Evolutionary conservation across 441 rosid species (phyloP).

Genomic region (Croton laevigatus): DNA sequence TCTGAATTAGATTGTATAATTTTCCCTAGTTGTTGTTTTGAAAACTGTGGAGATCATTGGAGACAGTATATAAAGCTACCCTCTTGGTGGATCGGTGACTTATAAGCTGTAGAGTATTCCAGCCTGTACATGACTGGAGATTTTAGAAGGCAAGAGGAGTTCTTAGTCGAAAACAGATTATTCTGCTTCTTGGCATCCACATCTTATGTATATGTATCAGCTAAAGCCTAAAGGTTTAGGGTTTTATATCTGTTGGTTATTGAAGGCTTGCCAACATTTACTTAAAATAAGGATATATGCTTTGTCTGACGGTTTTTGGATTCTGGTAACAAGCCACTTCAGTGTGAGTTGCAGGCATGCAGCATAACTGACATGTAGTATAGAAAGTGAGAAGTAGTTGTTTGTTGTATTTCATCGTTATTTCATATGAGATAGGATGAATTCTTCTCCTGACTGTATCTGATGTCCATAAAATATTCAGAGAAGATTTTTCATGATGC

Average conservation of each 20-base stretch:
- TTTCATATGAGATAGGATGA: neutral
- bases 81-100: neutral
- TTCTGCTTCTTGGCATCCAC: neutral
- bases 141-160: neutral
- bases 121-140: neutral
- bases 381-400: neutral
- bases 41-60: neutral
- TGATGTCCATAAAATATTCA: neutral
- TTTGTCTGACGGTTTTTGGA: slow-evolving; percentile 5
- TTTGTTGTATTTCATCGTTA: neutral
- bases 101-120: neutral
- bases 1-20: neutral
- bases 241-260: neutral
- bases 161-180: neutral
- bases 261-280: neutral
- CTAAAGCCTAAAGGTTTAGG: neutral
- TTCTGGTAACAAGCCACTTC: neutral
- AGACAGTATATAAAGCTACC: neutral
- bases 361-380: neutral
- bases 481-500: neutral
- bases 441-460: neutral
- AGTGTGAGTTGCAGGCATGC: neutral
- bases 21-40: neutral
- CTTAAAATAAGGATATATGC: neutral
- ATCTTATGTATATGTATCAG: neutral